Evolutionary conservation across 202 grass and related monocot species (phyloP), one percentile per base, ranked within the genome.

Genomic region (Cymbopogon flexuosus): DNA sequence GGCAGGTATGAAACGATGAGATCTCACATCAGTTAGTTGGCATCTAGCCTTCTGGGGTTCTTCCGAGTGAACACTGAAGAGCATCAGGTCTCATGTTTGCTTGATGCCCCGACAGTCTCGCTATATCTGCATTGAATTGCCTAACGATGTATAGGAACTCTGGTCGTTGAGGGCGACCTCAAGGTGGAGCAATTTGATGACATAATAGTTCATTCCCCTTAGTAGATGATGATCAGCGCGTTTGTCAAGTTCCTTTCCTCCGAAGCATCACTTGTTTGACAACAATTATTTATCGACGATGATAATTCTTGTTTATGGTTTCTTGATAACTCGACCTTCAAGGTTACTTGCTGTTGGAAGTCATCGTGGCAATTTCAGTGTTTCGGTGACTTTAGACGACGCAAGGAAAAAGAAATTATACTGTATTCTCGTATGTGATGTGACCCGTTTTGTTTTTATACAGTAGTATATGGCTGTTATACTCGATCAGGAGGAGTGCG

Each of bases 141-240:
- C 42, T 69, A 34, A 40, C 54, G 33, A 64, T 84, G 63, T 57
- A 56, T 22, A 74, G 39, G 27, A 67, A 62, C 19, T 15, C 27
- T 86, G n/a, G 22, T 33, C 8, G 47, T 6, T 73, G 82, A 89
- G 8, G 30, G 24, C 19, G 83, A 66, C 18, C 2, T 0, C 36
- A 29, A 39, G 73, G 37, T 72, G 29, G 76, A 81, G 66, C 66
- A 70, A 58, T n/a, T 41, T 67, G 59, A 77, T 68, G 29, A 33
- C 47, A 42, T 36, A 12, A 21, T 45, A 22, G 24, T 67, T 73
- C 31, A 27, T 33, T 77, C 63, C 76, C 73, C 70, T 69, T 75
- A 6, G 36, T 4, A 22, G 8, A 58, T 74, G 6, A 2, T 51
- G 43, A 33, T 51, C 30, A 41, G 23, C 43, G 11, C 7, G 5